Evolutionary conservation across 805 yeast genomes (phyloP), one percentile per base, ranked within the genome.

Genomic region (Schwanniomyces sp.): DNA sequence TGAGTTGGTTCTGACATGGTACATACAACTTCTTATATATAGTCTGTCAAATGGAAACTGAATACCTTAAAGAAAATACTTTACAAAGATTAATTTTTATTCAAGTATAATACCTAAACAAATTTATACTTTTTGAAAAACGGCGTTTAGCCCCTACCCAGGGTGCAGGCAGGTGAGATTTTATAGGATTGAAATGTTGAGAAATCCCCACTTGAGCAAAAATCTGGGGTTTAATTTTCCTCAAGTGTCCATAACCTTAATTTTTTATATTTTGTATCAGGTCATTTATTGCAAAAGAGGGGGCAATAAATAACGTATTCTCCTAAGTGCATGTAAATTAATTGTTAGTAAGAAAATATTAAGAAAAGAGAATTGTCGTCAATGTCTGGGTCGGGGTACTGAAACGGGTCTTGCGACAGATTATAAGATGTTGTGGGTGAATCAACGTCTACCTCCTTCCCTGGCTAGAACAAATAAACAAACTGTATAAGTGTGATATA

Each of bases 1-100:
- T 65, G 69, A 14, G 40, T 18, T 7, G 18, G 40, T 21, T 37
- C 40, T 37, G 40, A 21, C 40, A 37, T 37, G 21, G 21, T 32
- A 32, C 53, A 47, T 34, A 52, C 52, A 40, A 52, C 58, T 30
- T 30, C 7, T 6, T 32, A 32, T 14, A 32, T 32, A 17, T 32
- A 14, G 10, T 32, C 17, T 18, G 6, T 32, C 36, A 32, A 32
- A 32, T 9, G 2, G 36, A 11, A 7, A 14, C 21, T 17, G 14
- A 16, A 32, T 32, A 32, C 16, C 17, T 32, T 32, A 32, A 12
- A 12, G 18, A 14, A 16, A 32, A 32, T 17, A 32, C 7, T 16
- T 32, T 32, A 16, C 17, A 11, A 14, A 14, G 9, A 16, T 9
- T 16, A 9, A 32, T 14, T 16, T 32, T 16, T 14, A 7, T n/a